Evolutionary conservation across 2,329 filamentous ascomycete genomes (phyloP).

Genomic region (Curvularia sp.): DNA sequence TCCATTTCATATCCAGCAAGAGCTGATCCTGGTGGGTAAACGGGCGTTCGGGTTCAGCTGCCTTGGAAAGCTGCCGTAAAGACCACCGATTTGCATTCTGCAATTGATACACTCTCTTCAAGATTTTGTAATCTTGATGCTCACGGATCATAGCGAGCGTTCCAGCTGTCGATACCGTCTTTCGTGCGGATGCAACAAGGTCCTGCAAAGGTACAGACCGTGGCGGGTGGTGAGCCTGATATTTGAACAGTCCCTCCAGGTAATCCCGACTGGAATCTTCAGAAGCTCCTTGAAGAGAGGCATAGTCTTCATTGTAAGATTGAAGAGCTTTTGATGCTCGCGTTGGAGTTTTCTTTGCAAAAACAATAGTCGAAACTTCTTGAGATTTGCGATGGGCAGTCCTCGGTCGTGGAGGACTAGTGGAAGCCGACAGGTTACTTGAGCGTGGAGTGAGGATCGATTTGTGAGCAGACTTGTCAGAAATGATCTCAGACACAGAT

Average conservation of each 20-base stretch:
- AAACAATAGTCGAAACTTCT: slow-evolving; percentile 77
- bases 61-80: slow-evolving; percentile 84
- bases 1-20: slow-evolving; percentile 94
- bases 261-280: slow-evolving; percentile 63
- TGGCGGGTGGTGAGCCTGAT: slow-evolving; percentile 64
- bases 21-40: slow-evolving; percentile 85
- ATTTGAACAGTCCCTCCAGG: slow-evolving; percentile 66
- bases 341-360: slow-evolving; percentile 66
- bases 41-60: slow-evolving; percentile 77
- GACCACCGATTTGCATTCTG: slow-evolving; percentile 95
- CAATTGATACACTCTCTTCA: slow-evolving; percentile 86
- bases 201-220: slow-evolving; percentile 66
- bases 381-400: slow-evolving; percentile 56
- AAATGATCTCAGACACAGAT: slow-evolving; percentile 75
- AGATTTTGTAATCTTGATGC: slow-evolving; percentile 83
- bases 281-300: slow-evolving; percentile 55
- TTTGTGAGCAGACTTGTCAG: slow-evolving; percentile 60
- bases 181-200: slow-evolving; percentile 81
- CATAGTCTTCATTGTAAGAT: slow-evolving; percentile 49
- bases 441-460: slow-evolving; percentile 51
- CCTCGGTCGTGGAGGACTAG: slow-evolving; percentile 35
- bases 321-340: slow-evolving; percentile 42
- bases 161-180: slow-evolving; percentile 86
- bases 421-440: slow-evolving; percentile 36
- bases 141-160: slow-evolving; percentile 84